A percentile compares a stretch with the other conserved stretches of the same genome.
These are phyloP conservation scores for Neurospora sp. DNA, from an alignment of 495 filamentous ascomycete species.

Conservation along the genomic window DNA sequence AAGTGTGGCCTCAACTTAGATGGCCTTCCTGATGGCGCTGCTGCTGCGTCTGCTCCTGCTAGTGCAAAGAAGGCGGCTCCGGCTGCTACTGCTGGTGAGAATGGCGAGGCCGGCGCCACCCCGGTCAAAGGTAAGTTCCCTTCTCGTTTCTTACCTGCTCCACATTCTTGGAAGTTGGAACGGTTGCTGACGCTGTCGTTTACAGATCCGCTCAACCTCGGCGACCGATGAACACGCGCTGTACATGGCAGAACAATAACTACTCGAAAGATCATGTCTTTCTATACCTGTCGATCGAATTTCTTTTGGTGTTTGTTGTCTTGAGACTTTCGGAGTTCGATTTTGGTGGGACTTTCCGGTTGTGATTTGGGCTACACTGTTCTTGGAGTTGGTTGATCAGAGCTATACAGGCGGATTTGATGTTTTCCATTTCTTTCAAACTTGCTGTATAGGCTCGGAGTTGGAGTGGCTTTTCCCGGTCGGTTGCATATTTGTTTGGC, in stretches of 20 bases:
- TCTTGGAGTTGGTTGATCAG: too few relatives aligned
- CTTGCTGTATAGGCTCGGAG: not conserved
- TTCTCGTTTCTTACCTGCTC: too few relatives aligned
- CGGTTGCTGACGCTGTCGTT: not conserved
- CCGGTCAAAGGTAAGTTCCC: not conserved
- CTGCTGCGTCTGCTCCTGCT: not conserved
- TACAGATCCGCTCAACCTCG: not conserved
- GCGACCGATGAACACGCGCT: not conserved
- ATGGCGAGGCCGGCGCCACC: not conserved
- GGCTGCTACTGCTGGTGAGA: not conserved
- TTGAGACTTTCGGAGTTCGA: not conserved
- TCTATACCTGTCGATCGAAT: too few relatives aligned
- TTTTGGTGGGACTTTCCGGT: not conserved
- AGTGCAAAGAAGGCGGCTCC: not conserved
- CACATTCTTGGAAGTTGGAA: too few relatives aligned
- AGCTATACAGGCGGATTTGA: not conserved
- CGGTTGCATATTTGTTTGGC: not conserved
- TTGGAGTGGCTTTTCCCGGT: not conserved
- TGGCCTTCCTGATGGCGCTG: not conserved
- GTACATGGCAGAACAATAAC: not conserved
- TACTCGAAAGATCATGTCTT: too few relatives aligned
- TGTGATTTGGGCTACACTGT: too few relatives aligned
- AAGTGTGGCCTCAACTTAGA: not conserved
- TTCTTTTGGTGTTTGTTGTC: not conserved
- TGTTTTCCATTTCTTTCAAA: too few relatives aligned